Evolutionary conservation across 768 basidiomycete species (phyloP), one percentile per base, ranked within the genome.

Genomic region (Leccinum obscurum): DNA sequence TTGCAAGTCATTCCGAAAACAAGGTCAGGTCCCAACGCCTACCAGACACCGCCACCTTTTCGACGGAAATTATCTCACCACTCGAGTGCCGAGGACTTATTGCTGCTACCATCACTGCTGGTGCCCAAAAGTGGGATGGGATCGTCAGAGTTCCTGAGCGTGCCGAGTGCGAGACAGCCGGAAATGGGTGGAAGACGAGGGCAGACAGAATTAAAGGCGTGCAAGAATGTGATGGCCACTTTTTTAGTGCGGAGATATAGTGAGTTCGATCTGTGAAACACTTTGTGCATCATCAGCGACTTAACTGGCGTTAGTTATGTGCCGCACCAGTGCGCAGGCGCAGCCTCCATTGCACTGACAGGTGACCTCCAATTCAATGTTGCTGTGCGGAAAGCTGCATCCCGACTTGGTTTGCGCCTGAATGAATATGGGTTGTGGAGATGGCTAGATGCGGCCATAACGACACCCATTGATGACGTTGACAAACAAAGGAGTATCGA

Each of bases 381-480:
- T 53, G 72, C 79, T 46, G 60, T 83, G 2, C 76, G 77, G 34
- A 67, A 63, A 22, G 73, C 75, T 41, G 89, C 88, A 0, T 55
- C 65, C 6, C 75, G 72, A 49, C 65, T 77, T 3, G 82, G 81
- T 15, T 64, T 87, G 66, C 75, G 80, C 35, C 76, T 90, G 30
- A 82, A 87, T 63, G 84, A 86, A 63, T 82, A 77, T 62, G 89
- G 88, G 13, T 73, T 90, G 4, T 90, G 89, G 89, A 76, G 72
- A 54, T 87, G 85, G 84, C 73, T 71, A 44, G 58, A 28, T 4
- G 51, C 28, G 14, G 20, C 48, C 9, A 8, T 20, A 28, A 51
- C 44, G 14, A 3, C 52, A 6, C 20, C 39, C 2, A n/a, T 22
- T 49, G 59, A 61, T 30, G 57, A 55, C 8, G 8, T 50, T 3